Percentiles rank a stretch among this genome's conserved stretches.
Conservation (phyloP, 768 basidiomycete species). For the Trametes cubensis region DNA sequence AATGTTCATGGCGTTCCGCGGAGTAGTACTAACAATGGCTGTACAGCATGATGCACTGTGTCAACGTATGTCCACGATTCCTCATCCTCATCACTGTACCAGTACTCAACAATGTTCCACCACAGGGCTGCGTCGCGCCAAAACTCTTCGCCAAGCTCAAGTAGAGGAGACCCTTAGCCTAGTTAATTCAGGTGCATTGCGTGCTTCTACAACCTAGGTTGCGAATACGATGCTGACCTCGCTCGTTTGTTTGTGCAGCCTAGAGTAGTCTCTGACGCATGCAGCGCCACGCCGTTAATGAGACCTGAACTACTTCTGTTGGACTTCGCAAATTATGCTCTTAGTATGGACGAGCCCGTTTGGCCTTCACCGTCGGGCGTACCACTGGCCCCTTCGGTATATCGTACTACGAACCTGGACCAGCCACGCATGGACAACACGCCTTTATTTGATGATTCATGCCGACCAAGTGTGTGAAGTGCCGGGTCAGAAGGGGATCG, state of each 20-base stretch:
- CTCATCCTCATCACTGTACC: background rate
- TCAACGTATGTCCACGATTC: constrained; percentile 60
- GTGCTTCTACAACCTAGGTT: too few species aligned
- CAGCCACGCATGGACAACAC: too few species aligned
- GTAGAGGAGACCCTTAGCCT: constrained; percentile 33
- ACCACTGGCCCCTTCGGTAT: too few species aligned
- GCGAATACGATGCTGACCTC: background rate
- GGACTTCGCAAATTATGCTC: background rate
- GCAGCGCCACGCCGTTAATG: constrained; percentile 1
- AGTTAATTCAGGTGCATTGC: constrained; percentile 2
- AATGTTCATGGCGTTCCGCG: too few species aligned
- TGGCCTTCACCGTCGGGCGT: too few species aligned
- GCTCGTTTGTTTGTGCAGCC: background rate
- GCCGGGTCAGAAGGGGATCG: too few species aligned
- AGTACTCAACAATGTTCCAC: constrained; percentile 8
- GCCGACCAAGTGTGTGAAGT: too few species aligned
- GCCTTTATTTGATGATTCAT: too few species aligned
- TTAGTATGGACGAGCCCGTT: too few species aligned
- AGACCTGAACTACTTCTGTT: background rate
- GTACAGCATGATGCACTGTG: constrained; percentile 88
- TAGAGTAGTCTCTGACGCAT: constrained; percentile 8
- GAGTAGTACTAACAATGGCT: constrained; percentile 18
- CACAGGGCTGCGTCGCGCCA: constrained; percentile 62
- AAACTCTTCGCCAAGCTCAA: constrained; percentile 81
- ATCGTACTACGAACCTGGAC: too few species aligned